Evolutionary conservation across 768 basidiomycete genomes (phyloP).

Genomic region (Russula ochroleuca): DNA sequence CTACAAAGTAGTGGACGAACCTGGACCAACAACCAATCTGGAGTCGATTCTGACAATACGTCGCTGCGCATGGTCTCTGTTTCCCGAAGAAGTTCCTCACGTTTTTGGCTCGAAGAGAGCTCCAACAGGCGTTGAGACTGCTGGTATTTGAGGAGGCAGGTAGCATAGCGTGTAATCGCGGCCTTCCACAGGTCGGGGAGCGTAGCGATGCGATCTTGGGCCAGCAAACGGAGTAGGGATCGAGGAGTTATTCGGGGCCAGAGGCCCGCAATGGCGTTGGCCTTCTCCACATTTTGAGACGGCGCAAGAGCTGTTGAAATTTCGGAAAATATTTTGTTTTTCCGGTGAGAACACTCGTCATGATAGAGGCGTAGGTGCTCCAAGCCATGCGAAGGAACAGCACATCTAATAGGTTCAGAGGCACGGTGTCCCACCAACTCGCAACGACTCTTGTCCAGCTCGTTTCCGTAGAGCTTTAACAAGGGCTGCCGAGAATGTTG

Average conservation of each 20-base stretch:
- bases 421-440: not conserved
- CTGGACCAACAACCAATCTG: slow-evolving; percentile 22
- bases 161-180: not conserved
- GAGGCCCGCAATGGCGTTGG: too few relatives aligned
- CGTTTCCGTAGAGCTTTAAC: too few relatives aligned
- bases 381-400: not conserved
- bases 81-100: slow-evolving; percentile 11
- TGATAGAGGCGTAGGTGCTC: not conserved
- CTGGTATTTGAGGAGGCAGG: slow-evolving; percentile 5
- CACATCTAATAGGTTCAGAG: not conserved
- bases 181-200: not conserved
- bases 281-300: slow-evolving; percentile 1
- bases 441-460: not conserved
- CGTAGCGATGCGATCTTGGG: slow-evolving; percentile 25
- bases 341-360: not conserved
- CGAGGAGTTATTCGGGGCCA: slow-evolving; percentile 14
- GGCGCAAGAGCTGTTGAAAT: not conserved
- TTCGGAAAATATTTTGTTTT: not conserved
- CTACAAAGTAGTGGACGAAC: not conserved
- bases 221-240: slow-evolving; percentile 24
- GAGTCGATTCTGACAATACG: not conserved
- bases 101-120: not conserved
- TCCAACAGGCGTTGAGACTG: slow-evolving; percentile 15
- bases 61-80: not conserved
- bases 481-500: not conserved